Percentiles rank a stretch among this genome's conserved stretches.
These are phyloP conservation scores for Wickerhamiella hasegawae DNA, from an alignment of 805 yeast genomes.

Conservation along the genomic window DNA sequence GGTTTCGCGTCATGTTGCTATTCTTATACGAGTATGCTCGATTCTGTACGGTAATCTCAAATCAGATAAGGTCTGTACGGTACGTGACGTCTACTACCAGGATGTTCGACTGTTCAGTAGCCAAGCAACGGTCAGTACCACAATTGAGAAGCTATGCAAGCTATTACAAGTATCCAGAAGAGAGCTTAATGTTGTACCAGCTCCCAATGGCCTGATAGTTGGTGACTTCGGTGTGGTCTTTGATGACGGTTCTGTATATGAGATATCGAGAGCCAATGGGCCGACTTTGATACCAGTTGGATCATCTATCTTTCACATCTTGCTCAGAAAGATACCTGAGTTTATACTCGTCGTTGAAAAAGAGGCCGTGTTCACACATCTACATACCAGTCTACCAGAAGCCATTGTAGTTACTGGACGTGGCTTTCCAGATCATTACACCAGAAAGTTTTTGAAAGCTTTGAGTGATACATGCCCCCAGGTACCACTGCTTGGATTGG, in stretches of 20 bases:
- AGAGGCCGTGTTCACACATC: slow-evolving; percentile 29
- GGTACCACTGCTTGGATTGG: slow-evolving; percentile 30
- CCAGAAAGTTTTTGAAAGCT: slow-evolving; percentile 27
- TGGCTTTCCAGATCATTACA: slow-evolving; percentile 49
- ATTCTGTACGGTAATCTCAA: slow-evolving; percentile 11
- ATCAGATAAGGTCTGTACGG: slow-evolving; percentile 19
- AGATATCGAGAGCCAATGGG: slow-evolving; percentile 12
- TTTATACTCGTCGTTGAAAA: slow-evolving; percentile 34
- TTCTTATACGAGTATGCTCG: not conserved
- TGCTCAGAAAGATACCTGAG: slow-evolving; percentile 14
- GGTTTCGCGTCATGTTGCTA: not conserved
- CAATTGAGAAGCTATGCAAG: slow-evolving; percentile 25
- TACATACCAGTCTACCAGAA: slow-evolving; percentile 14
- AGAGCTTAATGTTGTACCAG: slow-evolving; percentile 31
- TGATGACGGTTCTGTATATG: slow-evolving; percentile 6
- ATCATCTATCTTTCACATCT: slow-evolving; percentile 12
- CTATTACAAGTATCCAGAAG: slow-evolving; percentile 26
- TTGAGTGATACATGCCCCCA: slow-evolving; percentile 19
- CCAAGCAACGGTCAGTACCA: slow-evolving; percentile 29
- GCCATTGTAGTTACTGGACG: slow-evolving; percentile 38
- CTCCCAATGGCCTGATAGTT: slow-evolving; percentile 40
- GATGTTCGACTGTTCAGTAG: slow-evolving; percentile 35
- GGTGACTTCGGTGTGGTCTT: slow-evolving; percentile 22
- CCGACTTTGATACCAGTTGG: slow-evolving; percentile 24
- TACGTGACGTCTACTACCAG: slow-evolving; percentile 42